These are phyloP conservation scores for Pseudomicrostroma phylloplanum DNA, from an alignment of 1,284 basidiomycete species.

Conservation along the genomic window DNA sequence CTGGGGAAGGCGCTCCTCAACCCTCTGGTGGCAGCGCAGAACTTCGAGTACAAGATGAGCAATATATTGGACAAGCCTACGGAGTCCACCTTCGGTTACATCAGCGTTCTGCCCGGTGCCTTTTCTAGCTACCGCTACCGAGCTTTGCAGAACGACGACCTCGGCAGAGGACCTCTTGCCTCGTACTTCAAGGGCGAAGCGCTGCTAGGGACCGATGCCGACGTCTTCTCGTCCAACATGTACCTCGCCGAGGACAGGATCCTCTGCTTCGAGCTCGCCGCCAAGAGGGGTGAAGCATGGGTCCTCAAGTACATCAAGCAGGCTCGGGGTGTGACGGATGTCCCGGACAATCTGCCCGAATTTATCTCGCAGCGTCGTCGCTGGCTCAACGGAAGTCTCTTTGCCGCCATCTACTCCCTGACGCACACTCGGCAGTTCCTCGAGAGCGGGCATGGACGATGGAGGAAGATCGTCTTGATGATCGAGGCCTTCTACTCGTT, in stretches of 20 bases:
- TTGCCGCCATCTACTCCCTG: conserved; percentile 64
- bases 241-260: conserved; percentile 65
- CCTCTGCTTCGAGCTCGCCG: conserved; percentile 89
- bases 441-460: conserved; percentile 72
- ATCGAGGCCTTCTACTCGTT: conserved; percentile 80
- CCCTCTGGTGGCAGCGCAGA: conserved; percentile 73
- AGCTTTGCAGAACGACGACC: conserved; percentile 78
- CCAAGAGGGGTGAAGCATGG: conserved; percentile 84
- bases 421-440: conserved; percentile 74
- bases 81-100: conserved; percentile 48
- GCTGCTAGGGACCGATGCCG: conserved; percentile 78
- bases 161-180: conserved; percentile 78
- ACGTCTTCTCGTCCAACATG: conserved; percentile 78
- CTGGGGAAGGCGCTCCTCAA: conserved; percentile 80
- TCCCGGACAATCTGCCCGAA: conserved; percentile 85
- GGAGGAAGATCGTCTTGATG: conserved; percentile 69
- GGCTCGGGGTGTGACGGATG: conserved; percentile 88
- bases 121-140: conserved; percentile 63
- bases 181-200: conserved; percentile 97
- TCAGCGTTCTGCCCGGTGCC: conserved; percentile 39
- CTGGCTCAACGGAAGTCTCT: conserved; percentile 85
- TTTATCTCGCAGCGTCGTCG: conserved; percentile 88
- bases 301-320: conserved; percentile 92
- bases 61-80: conserved; percentile 49
- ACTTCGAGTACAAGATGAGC: conserved; percentile 79